Evolutionary conservation across 2,329 filamentous ascomycete genomes (phyloP).

Genomic region (Calonectria montana): DNA sequence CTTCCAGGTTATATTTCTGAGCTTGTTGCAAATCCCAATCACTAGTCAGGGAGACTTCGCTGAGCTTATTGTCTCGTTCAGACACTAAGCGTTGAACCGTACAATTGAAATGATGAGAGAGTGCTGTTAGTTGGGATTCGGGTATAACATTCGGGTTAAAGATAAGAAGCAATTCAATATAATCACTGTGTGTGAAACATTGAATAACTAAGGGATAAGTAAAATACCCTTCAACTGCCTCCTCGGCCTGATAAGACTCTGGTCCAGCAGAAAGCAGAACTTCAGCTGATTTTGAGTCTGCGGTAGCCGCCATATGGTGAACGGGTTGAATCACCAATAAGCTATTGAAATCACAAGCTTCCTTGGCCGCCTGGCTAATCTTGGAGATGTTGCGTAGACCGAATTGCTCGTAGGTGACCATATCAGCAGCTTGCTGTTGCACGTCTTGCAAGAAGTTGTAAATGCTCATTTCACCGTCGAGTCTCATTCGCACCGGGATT

Average conservation of each 20-base stretch:
- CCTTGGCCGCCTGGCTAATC: not conserved
- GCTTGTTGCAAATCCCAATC: not conserved
- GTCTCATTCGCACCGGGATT: constrained; percentile 35
- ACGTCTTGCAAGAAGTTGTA: constrained; percentile 53
- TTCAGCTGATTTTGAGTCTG: constrained; percentile 31
- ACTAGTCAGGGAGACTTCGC: not conserved
- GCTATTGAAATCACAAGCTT: constrained; percentile 21
- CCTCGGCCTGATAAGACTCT: constrained; percentile 2
- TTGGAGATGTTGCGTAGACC: constrained; percentile 34
- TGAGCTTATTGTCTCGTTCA: not conserved
- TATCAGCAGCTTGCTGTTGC: constrained; percentile 24
- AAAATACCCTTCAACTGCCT: not conserved
- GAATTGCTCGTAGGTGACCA: constrained; percentile 30
- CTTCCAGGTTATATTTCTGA: not conserved
- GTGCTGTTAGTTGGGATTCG: not conserved
- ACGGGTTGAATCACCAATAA: constrained; percentile 16
- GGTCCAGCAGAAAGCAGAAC: not conserved
- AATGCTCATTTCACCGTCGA: constrained; percentile 44
- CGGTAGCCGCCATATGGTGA: not conserved
- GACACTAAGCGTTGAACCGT: not conserved
- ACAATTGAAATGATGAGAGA: not conserved
- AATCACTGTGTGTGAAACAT: not conserved
- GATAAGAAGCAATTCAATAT: not conserved
- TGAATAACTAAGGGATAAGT: not conserved
- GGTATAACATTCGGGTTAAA: not conserved